A percentile compares a stretch with the other conserved stretches of the same genome.
Evolutionary conservation across 805 yeast species (phyloP).

Genomic region (Candida incommunis): DNA sequence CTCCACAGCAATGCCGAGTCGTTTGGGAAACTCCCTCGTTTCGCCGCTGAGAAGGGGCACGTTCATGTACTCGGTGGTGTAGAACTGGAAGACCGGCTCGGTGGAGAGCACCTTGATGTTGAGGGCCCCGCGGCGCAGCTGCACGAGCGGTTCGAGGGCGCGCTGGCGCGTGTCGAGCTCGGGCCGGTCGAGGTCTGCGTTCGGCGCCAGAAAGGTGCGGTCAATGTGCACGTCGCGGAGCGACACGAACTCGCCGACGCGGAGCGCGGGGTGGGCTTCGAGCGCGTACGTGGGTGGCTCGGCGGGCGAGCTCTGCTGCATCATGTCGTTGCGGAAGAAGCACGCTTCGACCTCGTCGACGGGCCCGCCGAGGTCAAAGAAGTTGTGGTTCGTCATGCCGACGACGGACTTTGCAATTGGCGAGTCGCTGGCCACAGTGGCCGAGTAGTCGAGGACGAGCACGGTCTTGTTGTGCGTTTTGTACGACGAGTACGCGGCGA

Average conservation of each 20-base stretch:
- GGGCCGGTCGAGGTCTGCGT: conserved; percentile 10
- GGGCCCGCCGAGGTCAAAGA: conserved; percentile 33
- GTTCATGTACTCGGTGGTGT: conserved; percentile 41
- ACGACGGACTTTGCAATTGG: conserved; percentile 33
- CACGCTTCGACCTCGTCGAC: conserved; percentile 27
- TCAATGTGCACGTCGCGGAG: conserved; percentile 27
- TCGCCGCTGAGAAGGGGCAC: conserved; percentile 20
- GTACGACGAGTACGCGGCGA: conserved; percentile 32
- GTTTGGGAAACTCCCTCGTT: conserved; percentile 16
- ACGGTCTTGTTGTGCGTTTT: conserved; percentile 20
- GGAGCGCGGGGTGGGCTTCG: conserved; percentile 16
- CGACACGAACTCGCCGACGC: conserved; percentile 9
- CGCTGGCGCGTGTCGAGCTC: conserved; percentile 34
- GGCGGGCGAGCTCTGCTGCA: conserved; percentile 29
- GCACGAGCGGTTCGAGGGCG: conserved; percentile 25
- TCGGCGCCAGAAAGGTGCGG: conserved; percentile 32
- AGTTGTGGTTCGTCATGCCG: conserved; percentile 49
- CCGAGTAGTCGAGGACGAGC: conserved; percentile 36
- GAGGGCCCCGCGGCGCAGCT: conserved; percentile 28
- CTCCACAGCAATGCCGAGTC: conserved; percentile 48
- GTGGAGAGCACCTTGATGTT: conserved; percentile 35
- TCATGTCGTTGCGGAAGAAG: conserved; percentile 25
- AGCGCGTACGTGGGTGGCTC: conserved; percentile 35
- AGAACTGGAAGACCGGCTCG: conserved; percentile 54
- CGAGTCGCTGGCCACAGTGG: conserved; percentile 21